A percentile compares a stretch with the other conserved stretches of the same genome.
Conservation (phyloP, 495 filamentous ascomycete species). For the Acidiella bohemica region DNA sequence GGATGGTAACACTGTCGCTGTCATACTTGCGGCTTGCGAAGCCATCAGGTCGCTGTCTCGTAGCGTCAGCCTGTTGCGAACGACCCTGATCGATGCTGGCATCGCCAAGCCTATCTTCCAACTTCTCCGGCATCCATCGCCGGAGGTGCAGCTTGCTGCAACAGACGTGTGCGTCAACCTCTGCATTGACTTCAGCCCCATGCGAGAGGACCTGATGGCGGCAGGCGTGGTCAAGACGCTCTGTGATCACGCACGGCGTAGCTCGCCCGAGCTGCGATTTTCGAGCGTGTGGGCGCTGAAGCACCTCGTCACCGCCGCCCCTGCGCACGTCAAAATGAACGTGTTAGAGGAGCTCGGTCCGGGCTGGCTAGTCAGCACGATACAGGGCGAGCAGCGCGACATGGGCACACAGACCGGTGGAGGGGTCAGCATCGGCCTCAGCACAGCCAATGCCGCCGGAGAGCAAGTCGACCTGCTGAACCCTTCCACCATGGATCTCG, state of each 20-base stretch:
- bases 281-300: slow-evolving; percentile 89
- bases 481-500: slow-evolving; percentile 32
- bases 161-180: slow-evolving; percentile 73
- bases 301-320: slow-evolving; percentile 58
- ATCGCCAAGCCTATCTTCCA: slow-evolving; percentile 67
- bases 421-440: slow-evolving; percentile 15
- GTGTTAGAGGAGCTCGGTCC: slow-evolving; percentile 64
- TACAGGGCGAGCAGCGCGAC: slow-evolving; percentile 32
- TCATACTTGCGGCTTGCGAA: slow-evolving; percentile 76
- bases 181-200: slow-evolving; percentile 72
- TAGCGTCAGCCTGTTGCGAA: slow-evolving; percentile 70
- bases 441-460: slow-evolving; percentile 48
- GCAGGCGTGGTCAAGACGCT: slow-evolving; percentile 64
- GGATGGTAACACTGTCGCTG: slow-evolving; percentile 41
- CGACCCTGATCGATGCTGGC: slow-evolving; percentile 71
- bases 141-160: slow-evolving; percentile 75
- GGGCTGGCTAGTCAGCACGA: slow-evolving; percentile 53
- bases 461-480: slow-evolving; percentile 56
- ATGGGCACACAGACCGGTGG: slow-evolving; percentile 6
- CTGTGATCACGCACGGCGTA: slow-evolving; percentile 71
- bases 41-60: slow-evolving; percentile 64
- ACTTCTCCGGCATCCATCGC: slow-evolving; percentile 59
- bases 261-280: slow-evolving; percentile 55
- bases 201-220: slow-evolving; percentile 67
- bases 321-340: slow-evolving; percentile 55